Percentiles rank a stretch among this genome's conserved stretches.
These are phyloP conservation scores for Dictyostelium capitatum DNA, from an alignment of 78 protist genomes.

Conservation along the genomic window DNA sequence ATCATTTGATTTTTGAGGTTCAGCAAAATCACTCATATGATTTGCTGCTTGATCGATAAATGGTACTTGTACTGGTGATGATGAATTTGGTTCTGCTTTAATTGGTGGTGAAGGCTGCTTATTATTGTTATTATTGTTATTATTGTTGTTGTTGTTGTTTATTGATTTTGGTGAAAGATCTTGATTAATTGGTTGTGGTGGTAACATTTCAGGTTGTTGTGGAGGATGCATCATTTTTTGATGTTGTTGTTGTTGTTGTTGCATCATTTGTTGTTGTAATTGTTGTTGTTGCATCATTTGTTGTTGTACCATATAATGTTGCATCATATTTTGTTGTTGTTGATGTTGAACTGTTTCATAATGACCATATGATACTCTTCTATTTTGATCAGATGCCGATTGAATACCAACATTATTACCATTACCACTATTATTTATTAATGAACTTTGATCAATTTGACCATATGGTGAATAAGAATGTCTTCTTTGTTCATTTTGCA, in stretches of 20 bases:
- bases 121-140: background rate
- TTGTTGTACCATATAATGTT: slow-evolving; percentile 14
- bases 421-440: slow-evolving; percentile 4
- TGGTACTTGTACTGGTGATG: slow-evolving; percentile 11
- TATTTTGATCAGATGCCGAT: slow-evolving; percentile 37
- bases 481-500: slow-evolving; percentile 33
- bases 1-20: background rate
- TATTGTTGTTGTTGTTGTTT: background rate
- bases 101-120: background rate
- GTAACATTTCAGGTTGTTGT: background rate
- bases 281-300: slow-evolving; percentile 10
- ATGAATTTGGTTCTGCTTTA: background rate
- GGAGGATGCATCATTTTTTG: slow-evolving; percentile 23
- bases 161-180: background rate
- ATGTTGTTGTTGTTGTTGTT: slow-evolving; percentile 9
- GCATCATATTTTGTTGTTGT: background rate
- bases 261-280: background rate
- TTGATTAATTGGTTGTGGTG: background rate
- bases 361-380: slow-evolving; percentile 33
- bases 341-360: slow-evolving; percentile 24
- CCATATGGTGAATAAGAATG: slow-evolving; percentile 23
- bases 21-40: background rate
- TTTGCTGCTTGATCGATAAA: slow-evolving; percentile 28
- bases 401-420: background rate
- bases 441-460: background rate